Percentiles rank a stretch among this genome's conserved stretches.
These are phyloP conservation scores for Orbilia quercus DNA, from an alignment of 2,329 filamentous ascomycete genomes.

Conservation along the genomic window DNA sequence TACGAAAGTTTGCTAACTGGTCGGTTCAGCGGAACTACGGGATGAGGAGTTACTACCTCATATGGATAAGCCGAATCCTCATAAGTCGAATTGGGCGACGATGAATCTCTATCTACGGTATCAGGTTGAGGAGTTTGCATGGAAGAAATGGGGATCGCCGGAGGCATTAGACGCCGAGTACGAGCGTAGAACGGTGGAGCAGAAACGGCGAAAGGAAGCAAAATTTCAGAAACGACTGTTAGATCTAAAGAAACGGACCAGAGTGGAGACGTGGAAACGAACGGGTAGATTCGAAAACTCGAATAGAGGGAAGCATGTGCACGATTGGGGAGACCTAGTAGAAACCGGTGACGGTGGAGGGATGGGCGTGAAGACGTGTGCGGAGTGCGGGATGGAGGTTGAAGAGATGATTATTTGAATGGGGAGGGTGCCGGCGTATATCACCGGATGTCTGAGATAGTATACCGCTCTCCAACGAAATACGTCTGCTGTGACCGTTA, in stretches of 20 bases:
- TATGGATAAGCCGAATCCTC: slow-evolving; percentile 88
- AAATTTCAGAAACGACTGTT: slow-evolving; percentile 91
- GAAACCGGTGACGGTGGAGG: slow-evolving; percentile 72
- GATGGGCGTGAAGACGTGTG: slow-evolving; percentile 82
- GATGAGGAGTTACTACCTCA: slow-evolving; percentile 88
- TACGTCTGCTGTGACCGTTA: not conserved
- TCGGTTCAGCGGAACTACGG: slow-evolving; percentile 78
- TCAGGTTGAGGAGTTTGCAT: slow-evolving; percentile 93
- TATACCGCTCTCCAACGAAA: not conserved
- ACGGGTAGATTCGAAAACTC: slow-evolving; percentile 69
- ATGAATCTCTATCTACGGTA: slow-evolving; percentile 98
- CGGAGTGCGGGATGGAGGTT: slow-evolving; percentile 80
- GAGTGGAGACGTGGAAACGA: slow-evolving; percentile 87
- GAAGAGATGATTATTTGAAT: slow-evolving; percentile 76
- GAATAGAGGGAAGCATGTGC: slow-evolving; percentile 78
- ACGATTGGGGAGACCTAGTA: slow-evolving; percentile 82
- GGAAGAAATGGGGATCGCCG: slow-evolving; percentile 90
- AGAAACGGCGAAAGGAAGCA: slow-evolving; percentile 85
- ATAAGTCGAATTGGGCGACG: slow-evolving; percentile 95
- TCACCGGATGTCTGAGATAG: not conserved
- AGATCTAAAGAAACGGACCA: slow-evolving; percentile 91
- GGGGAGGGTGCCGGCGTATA: not conserved
- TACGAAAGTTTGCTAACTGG: too few relatives aligned
- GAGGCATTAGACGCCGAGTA: slow-evolving; percentile 91
- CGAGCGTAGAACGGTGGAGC: slow-evolving; percentile 78